Conservation (phyloP, 164 flowering plant genomes). For the Piper longum region DNA sequence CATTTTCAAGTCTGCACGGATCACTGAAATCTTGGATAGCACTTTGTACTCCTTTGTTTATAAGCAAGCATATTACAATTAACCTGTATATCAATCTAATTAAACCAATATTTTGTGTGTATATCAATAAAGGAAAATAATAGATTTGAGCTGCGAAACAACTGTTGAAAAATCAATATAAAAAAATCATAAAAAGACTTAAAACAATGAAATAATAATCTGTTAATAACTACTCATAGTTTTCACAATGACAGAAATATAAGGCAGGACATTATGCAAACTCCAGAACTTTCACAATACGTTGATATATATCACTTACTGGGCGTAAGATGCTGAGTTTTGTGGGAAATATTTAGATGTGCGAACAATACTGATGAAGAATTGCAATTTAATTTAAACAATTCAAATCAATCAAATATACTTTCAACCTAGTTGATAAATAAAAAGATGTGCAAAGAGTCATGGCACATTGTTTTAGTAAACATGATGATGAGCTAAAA, state of each 20-base stretch:
- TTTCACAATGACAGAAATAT: neutral
- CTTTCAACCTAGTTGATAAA: neutral
- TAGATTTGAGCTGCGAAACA: neutral
- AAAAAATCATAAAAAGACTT: too few species aligned
- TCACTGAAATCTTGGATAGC: constrained; percentile 46
- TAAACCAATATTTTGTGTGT: neutral
- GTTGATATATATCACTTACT: neutral
- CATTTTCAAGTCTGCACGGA: constrained; percentile 13
- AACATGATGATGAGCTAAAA: too few species aligned
- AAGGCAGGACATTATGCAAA: too few species aligned
- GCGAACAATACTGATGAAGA: neutral
- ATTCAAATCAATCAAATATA: neutral
- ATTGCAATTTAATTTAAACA: neutral
- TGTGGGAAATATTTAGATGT: too few species aligned
- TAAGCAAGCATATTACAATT: constrained; percentile 62
- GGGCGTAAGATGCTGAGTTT: neutral
- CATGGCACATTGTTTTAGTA: neutral
- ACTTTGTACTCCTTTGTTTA: constrained; percentile 44
- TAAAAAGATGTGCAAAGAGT: neutral
- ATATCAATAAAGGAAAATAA: too few species aligned
- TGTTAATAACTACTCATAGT: neutral
- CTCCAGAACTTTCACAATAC: neutral
- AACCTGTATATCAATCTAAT: constrained; percentile 27
- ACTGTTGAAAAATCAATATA: neutral
- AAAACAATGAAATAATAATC: neutral